Conservation (phyloP, 805 yeast species). For the Kazachstania taianensis region DNA sequence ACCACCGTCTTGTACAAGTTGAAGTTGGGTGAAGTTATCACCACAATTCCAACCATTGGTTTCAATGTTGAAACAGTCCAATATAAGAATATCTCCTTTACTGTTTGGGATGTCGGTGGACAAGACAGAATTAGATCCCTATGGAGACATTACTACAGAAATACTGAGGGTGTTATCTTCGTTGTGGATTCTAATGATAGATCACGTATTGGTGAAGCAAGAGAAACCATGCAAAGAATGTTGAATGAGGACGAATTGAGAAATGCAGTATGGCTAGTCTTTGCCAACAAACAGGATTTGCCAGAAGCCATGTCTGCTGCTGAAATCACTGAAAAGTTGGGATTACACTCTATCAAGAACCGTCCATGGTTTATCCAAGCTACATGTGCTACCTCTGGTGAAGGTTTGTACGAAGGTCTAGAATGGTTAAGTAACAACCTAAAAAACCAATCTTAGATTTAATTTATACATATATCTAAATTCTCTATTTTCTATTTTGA, state of each 20-base stretch:
- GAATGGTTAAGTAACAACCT: constrained; percentile 93
- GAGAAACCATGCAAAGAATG: constrained; percentile 98
- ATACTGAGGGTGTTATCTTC: constrained; percentile 96
- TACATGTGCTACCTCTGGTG: constrained; percentile 98
- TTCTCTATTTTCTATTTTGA: no score
- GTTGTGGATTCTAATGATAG: constrained; percentile 97
- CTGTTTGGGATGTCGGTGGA: constrained; percentile 99
- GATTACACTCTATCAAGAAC: constrained; percentile 93
- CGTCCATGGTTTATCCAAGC: constrained; percentile 99
- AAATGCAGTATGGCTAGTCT: constrained; percentile 88
- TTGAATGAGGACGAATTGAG: constrained; percentile 96
- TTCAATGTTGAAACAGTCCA: constrained; percentile 96
- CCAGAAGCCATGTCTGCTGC: constrained; percentile 99
- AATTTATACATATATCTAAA: no score
- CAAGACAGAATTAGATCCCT: constrained; percentile 97
- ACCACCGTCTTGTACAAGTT: constrained; percentile 92
- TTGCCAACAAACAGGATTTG: constrained; percentile 97
- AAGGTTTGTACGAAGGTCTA: constrained; percentile 94
- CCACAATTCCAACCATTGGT: constrained; percentile 95
- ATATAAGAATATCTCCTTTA: constrained; percentile 91
- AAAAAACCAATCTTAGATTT: constrained; percentile 47
- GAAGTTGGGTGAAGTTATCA: constrained; percentile 91
- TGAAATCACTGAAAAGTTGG: constrained; percentile 93
- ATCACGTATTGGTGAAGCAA: constrained; percentile 95
- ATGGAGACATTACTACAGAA: constrained; percentile 98